phyloP scores from a whole-genome alignment of 495 filamentous ascomycete genomes.

The Margaritispora aquatica region DNA sequence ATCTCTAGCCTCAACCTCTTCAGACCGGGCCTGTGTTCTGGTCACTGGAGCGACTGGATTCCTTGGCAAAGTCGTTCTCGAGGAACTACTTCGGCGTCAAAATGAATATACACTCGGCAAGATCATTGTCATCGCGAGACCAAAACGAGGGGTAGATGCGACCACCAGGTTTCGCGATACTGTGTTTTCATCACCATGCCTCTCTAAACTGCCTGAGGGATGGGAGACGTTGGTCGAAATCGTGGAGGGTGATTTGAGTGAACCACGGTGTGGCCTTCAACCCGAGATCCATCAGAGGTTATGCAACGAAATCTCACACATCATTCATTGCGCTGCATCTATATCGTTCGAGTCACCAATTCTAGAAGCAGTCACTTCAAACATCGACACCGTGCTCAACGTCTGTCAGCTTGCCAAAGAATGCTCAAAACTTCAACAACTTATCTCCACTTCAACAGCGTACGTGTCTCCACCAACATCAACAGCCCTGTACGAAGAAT shows the following conservation, averaged over 20 bases:
- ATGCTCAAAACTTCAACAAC: background rate
- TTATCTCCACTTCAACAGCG: conserved; percentile 10
- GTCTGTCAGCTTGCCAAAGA: conserved; percentile 2
- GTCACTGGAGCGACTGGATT: conserved; percentile 14
- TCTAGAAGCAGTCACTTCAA: background rate
- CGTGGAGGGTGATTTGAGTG: conserved; percentile 80
- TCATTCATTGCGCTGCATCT: background rate
- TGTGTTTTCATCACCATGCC: background rate
- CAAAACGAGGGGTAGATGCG: background rate
- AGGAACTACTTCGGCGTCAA: conserved; percentile 5
- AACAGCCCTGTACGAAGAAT: background rate
- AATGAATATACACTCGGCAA: background rate
- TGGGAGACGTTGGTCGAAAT: conserved; percentile 95
- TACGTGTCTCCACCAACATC: conserved; percentile 8
- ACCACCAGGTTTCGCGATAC: background rate
- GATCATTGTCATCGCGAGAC: background rate
- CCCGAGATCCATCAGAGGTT: background rate
- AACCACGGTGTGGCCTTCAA: background rate
- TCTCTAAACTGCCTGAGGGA: conserved; percentile 22
- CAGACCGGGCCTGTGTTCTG: background rate
- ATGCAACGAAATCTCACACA: background rate
- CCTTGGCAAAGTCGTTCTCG: conserved; percentile 12
- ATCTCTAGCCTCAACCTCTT: background rate
- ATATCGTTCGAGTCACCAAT: background rate
- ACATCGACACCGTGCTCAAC: background rate